A percentile compares a stretch with the other conserved stretches of the same genome.
Conservation (phyloP, 805 yeast species). For the Zygoascus biomembranicola region DNA sequence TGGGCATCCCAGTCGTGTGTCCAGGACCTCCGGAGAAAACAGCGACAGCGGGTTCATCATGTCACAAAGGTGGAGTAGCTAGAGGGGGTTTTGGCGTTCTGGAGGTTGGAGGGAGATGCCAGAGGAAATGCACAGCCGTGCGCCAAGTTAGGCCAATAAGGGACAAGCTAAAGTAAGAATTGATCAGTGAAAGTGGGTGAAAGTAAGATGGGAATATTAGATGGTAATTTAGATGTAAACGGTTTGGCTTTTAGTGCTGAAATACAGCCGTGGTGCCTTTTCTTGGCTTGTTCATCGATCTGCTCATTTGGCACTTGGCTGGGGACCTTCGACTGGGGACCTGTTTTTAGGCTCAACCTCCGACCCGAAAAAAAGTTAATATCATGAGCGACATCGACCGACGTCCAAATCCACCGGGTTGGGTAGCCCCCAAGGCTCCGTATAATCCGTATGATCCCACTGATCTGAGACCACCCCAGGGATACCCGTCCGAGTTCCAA, state of each 20-base stretch:
- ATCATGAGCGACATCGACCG: slow-evolving; percentile 9
- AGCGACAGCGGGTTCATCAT: slow-evolving; percentile 6
- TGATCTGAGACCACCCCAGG: slow-evolving; percentile 71
- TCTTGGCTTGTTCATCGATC: no score
- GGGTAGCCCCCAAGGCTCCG: slow-evolving; percentile 63
- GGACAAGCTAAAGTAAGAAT: no score
- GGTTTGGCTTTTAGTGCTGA: no score
- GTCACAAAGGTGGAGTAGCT: neutral
- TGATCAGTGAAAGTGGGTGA: no score
- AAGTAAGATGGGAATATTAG: no score
- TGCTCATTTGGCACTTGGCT: no score
- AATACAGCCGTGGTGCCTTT: no score
- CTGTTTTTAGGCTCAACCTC: no score
- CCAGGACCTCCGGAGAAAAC: slow-evolving; percentile 35
- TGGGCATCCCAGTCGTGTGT: slow-evolving; percentile 34
- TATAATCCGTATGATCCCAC: slow-evolving; percentile 78
- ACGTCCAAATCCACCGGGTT: slow-evolving; percentile 20
- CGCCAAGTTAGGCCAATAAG: neutral
- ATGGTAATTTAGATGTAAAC: no score
- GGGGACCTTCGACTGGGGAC: no score
- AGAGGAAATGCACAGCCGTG: neutral
- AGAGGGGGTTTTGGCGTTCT: neutral
- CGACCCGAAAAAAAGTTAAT: no score
- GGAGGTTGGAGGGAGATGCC: neutral
- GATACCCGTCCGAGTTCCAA: slow-evolving; percentile 76